Base-by-base conservation (phyloP, 495 filamentous ascomycete genomes). In the Penicillium nucicola region DNA sequence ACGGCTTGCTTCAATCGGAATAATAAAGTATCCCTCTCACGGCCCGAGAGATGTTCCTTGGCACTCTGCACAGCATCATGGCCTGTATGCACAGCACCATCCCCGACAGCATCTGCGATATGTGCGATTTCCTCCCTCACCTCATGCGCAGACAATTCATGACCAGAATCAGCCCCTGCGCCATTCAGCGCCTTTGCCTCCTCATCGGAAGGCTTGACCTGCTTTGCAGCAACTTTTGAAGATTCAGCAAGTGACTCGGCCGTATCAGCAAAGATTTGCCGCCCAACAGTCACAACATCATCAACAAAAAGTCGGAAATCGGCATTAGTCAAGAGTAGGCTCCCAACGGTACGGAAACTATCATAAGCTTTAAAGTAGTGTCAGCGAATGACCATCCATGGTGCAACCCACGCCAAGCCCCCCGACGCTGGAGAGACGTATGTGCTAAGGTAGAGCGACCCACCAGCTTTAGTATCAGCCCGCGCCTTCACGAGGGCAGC, bases 261-360 rank as follows among this genome's bases (percentile, higher is more conserved):
- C 1, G 92, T 91, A 56, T 96, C 92, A 48, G 82, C 81, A 60
- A 97, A 92, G 20, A 97, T 84, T 63, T 95, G 87, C 8, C 89
- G 82, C 10, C 84, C 87, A 48, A 97, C 79, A 0, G 84, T 81
- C 34, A 83, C 83, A 23, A 96, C 67, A 58, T 97, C 92, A n/a
- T 84, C 79, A 22, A 96, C 78, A 57, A 97, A 92, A 13, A 89
- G 70, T 15, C 92, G 83, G 65, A 97, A 96, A 58, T 96, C 91
- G 3, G 87, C 82, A 64, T 97, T 97, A 13, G 87, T 90, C 18
- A 97, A 71, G 1, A 96, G 80, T 6, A 97, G 77, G 41, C 81
- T 85, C 9, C 89, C 87, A 7, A 97, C 84, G 0, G 89, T 96
- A 42, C 84, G 86, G 35, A 96, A 69, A 60, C 91, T 95, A 57